phyloP scores from a whole-genome alignment of 2,329 filamentous ascomycete species.

The Fusarium decemcellulare region DNA sequence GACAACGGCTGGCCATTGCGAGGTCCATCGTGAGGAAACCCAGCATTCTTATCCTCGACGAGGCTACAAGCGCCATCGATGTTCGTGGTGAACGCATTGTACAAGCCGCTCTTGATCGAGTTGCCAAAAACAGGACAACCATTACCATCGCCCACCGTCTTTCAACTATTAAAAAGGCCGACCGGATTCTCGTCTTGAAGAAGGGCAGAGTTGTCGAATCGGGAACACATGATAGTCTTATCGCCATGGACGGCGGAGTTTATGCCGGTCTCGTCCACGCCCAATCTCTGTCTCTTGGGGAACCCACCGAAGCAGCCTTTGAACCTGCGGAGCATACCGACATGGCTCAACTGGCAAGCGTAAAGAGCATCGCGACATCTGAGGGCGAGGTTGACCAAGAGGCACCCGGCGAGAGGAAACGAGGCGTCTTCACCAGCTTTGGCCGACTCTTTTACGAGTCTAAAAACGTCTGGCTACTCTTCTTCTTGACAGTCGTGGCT shows the following conservation, averaged over 20 bases:
- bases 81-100: slow-evolving; percentile 71
- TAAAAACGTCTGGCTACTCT: slow-evolving; percentile 63
- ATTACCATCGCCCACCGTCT: slow-evolving; percentile 83
- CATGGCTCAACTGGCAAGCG: slow-evolving; percentile 55
- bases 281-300: slow-evolving; percentile 70
- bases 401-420: slow-evolving; percentile 49
- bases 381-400: slow-evolving; percentile 47
- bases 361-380: slow-evolving; percentile 62
- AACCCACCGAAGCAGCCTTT: slow-evolving; percentile 54
- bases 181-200: slow-evolving; percentile 83
- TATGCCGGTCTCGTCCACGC: slow-evolving; percentile 79
- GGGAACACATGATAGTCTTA: slow-evolving; percentile 81
- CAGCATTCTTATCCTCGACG: slow-evolving; percentile 80
- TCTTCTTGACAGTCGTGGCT: slow-evolving; percentile 64
- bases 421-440: slow-evolving; percentile 67
- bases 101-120: slow-evolving; percentile 73
- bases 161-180: slow-evolving; percentile 82
- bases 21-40: slow-evolving; percentile 81
- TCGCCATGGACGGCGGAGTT: slow-evolving; percentile 71
- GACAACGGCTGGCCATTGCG: slow-evolving; percentile 86
- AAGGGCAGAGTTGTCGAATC: slow-evolving; percentile 80
- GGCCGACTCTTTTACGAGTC: slow-evolving; percentile 71
- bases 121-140: slow-evolving; percentile 75
- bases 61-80: slow-evolving; percentile 79
- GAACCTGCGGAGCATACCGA: slow-evolving; percentile 58